A percentile compares a stretch with the other conserved stretches of the same genome.
Evolutionary conservation across 192 early-diverging fungal species (phyloP).

Genomic region (Backusella psychrophila): DNA sequence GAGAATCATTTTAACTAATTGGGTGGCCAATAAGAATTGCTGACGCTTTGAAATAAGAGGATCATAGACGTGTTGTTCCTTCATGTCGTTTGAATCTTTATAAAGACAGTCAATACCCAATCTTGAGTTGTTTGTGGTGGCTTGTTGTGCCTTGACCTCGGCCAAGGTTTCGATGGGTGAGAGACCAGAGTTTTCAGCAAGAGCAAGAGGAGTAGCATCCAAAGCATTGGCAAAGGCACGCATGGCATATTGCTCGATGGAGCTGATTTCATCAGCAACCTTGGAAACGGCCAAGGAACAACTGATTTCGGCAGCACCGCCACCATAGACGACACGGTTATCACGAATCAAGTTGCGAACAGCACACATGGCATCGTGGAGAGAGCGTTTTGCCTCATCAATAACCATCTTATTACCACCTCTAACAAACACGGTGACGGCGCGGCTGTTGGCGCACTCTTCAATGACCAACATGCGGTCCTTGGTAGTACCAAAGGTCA

Average conservation of each 20-base stretch:
- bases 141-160: slow-evolving; percentile 92
- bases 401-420: slow-evolving; percentile 99
- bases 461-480: slow-evolving; percentile 99
- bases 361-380: slow-evolving; percentile 98
- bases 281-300: slow-evolving; percentile 93
- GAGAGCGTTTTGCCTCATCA: slow-evolving; percentile 96
- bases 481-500: slow-evolving; percentile 96
- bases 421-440: slow-evolving; percentile 68
- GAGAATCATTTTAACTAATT: slow-evolving; percentile 84
- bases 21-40: slow-evolving; percentile 49
- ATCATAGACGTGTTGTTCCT: slow-evolving; percentile 97
- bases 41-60: slow-evolving; percentile 97
- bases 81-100: slow-evolving; percentile 94
- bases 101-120: slow-evolving; percentile 97
- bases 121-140: slow-evolving; percentile 78
- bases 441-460: slow-evolving; percentile 85
- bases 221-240: slow-evolving; percentile 96
- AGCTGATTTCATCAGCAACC: slow-evolving; percentile 76
- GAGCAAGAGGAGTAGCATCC: slow-evolving; percentile 70
- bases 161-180: slow-evolving; percentile 96
- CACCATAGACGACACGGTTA: slow-evolving; percentile 99
- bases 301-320: slow-evolving; percentile 96
- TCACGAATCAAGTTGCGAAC: slow-evolving; percentile 96
- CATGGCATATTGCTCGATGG: slow-evolving; percentile 97
- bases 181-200: slow-evolving; percentile 98